phyloP scores from a whole-genome alignment of 2,329 filamentous ascomycete species.

The Penicillium glabrum region DNA sequence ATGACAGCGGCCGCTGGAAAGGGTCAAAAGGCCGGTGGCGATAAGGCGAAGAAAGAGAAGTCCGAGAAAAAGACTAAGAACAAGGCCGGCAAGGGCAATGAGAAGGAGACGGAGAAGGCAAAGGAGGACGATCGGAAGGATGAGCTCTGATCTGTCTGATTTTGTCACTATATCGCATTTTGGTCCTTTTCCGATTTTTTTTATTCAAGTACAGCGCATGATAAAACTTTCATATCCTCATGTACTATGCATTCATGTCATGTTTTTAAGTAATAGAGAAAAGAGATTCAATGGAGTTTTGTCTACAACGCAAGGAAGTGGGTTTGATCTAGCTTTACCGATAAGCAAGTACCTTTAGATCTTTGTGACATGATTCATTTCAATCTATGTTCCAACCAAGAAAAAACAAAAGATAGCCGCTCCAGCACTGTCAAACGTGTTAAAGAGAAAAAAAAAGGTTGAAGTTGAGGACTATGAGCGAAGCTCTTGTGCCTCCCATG shows the following conservation, averaged over 20 bases:
- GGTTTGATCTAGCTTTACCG: neutral
- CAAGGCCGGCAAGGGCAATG: conserved; percentile 11
- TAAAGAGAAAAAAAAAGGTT: no score
- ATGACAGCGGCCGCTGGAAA: conserved; percentile 47
- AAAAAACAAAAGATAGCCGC: neutral
- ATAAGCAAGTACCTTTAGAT: neutral
- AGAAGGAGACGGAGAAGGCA: conserved; percentile 21
- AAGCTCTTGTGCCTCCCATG: neutral
- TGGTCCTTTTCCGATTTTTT: neutral
- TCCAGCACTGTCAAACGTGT: neutral
- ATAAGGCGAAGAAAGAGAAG: conserved; percentile 33
- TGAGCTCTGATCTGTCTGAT: conserved; percentile 27
- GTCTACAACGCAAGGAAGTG: neutral
- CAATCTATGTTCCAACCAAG: neutral
- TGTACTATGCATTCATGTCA: conserved; percentile 17
- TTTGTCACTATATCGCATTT: conserved; percentile 10
- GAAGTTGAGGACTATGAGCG: neutral
- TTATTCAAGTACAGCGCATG: conserved; percentile 15
- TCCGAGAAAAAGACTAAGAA: conserved; percentile 24
- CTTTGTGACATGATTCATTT: neutral
- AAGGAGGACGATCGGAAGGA: conserved; percentile 32
- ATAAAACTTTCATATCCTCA: conserved; percentile 12
- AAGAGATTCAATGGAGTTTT: conserved; percentile 18
- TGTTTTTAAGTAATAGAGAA: conserved; percentile 17
- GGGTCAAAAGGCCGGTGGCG: conserved; percentile 19